Base-by-base conservation (phyloP, 805 yeast species). In the Barnettozyma californica region DNA sequence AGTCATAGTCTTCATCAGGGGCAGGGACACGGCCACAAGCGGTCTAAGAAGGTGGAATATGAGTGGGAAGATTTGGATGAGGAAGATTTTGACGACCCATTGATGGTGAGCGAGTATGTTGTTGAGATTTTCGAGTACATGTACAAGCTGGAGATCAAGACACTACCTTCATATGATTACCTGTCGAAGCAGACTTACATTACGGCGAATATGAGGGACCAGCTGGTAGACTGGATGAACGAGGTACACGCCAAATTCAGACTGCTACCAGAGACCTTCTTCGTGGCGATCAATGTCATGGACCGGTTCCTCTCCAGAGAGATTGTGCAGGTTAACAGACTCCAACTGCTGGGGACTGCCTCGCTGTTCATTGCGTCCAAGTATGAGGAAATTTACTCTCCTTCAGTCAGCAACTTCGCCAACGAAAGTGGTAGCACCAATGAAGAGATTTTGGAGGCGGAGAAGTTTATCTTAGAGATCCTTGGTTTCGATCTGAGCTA, bases 101-200 rank as follows among this genome's bases (percentile, higher is more conserved):
- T 87, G 53, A 91, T 92, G 97, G 97, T 87, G 29, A 80, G 90
- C 52, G 99, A 92, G 70, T 92, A 91, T 66, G 96, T 87, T 47
- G 78, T 72, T 53, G 97, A 89, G 51, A 91, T 92, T 49, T 91
- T 88, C 66, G 84, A 79, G 27, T 89, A 87, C 66, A 70, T 91
- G 58, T 82, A 83, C 63, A 81, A 76, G 60, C 71, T 84, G 51
- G 96, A 90, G 68, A 66, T 75, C 41, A 75, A 78, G 59, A 87
- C 92, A 42, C 70, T 87, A 60, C 96, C 90, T 18, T 60, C 67
- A 38, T 66, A 70, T 25, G 66, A 67, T 43, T 68, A 68, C 44
- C 53, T 71, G 19, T 58, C 61, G 37, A 68, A 67, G 68, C 73
- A 67, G 60, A 55, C 81, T 67, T 69, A 68, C 43, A 69, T 71